Evolutionary conservation across 345 rosid genomes (phyloP), one percentile per base, ranked within the genome.

Genomic region (Populus alba): DNA sequence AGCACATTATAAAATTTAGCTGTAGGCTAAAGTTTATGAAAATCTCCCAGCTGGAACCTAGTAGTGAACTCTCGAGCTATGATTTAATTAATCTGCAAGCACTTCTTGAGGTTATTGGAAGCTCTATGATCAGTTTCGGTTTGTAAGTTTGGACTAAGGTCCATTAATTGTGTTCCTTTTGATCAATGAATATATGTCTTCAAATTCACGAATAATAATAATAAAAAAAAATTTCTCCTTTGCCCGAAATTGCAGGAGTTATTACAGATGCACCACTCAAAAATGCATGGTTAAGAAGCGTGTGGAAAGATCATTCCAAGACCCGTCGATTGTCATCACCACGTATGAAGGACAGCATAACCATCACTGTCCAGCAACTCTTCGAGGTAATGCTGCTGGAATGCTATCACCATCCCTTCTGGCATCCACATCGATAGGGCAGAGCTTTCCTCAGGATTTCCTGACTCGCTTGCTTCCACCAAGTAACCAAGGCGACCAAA

Each of bases 331-430:
- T 35, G 97, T 95, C 77, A 88, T 93, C 77, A 95, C 98, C 51
- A 95, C 97, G 8, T 95, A 93, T 31, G 98, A 95, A 74, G 95
- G 98, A 10, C 92, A 90, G 77, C 98, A 95, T 73, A 92, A 90
- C 85, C 98, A 95, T 61, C 95, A 86, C 0, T 80, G 84, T 41
- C 98, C 98, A 3, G 82, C 93, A 4, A 89, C 87, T 1, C 92
- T 90, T 74, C 88, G 97, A 22, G 94, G 95, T 22, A 88, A 78
- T 68, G 88, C 88, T 1, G 77, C 78, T 1, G 92, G 87, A 47
- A 82, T 92, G 81, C 84, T 85, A 53, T 57, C 89, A 9, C 70
- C 86, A 3, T 84, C 89, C 2, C 66, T 78, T 45, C 57, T 82
- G 43, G 61, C 84, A 3, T 74, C 86, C 7, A 35, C 82, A 1